Base-by-base conservation (phyloP, 2,329 filamentous ascomycete genomes). In the Cordyceps militaris region DNA sequence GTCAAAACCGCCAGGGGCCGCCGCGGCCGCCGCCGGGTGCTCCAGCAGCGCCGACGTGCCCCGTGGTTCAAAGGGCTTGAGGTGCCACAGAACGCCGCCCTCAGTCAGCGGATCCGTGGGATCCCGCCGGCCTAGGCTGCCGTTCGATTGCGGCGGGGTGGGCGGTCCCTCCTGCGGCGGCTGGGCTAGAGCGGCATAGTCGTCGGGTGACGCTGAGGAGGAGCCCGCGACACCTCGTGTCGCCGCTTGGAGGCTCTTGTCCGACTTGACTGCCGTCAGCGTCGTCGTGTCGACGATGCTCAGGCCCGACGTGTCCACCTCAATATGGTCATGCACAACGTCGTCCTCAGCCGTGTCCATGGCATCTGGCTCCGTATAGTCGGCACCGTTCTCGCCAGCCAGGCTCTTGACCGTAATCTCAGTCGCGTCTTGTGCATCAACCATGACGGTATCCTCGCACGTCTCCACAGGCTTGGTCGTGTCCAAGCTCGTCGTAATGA, bases 1-100 rank as follows among this genome's bases (percentile, higher is more conserved):
- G 57, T 92, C 88, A 34, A 86, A 80, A 11, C 53, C 53, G 7
- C 14, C 42, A 3, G 21, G 42, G 16, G 9, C 38, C 24, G n/a
- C 24, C 26, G 11, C 14, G 3, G 23, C 34, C 14, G 4, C 34
- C 34, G 34, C 23, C 26, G 42, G 78, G 62, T 84, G 80, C 71
- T 93, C 88, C 62, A 87, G 87, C 57, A 89, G 78, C 10, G 93
- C 83, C 0, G 87, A 93, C 0, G 91, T 96, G 58, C 91, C 93
- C 55, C 84, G 56, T 1, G 89, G 87, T 53, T 94, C 84, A 67
- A 95, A 95, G 9, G 83, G 80, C 66, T 89, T 83, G 59, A 96
- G 81, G 70, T 96, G 96, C 91, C 91, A 97, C 8, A 90, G 84
- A 13, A 96, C 78, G 34, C 93, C 93, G 59, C 93, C 93, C 50